phyloP scores from a whole-genome alignment of 2,329 filamentous ascomycete genomes.

The Fusarium falciforme region DNA sequence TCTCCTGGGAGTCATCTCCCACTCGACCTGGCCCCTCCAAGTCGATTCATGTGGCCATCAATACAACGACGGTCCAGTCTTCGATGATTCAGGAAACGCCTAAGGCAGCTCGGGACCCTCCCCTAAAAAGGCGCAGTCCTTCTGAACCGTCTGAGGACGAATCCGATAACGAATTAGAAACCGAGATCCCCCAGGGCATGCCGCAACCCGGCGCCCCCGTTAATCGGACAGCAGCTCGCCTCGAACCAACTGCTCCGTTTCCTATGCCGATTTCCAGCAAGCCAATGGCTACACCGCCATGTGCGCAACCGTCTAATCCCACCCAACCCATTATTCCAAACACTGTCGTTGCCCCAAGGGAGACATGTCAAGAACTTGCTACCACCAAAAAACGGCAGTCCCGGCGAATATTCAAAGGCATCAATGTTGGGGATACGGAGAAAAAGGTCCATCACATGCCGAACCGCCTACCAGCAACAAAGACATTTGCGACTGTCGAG shows the following conservation, averaged over 20 bases:
- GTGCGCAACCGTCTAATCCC: constrained; percentile 45
- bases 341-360: constrained; percentile 19
- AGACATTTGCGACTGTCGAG: constrained; percentile 32
- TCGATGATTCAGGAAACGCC: constrained; percentile 42
- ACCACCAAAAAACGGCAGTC: constrained; percentile 15
- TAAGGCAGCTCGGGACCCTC: constrained; percentile 20
- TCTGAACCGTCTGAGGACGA: constrained; percentile 31
- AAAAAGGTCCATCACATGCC: constrained; percentile 19
- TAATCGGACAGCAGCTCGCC: constrained; percentile 39
- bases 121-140: constrained; percentile 16
- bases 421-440: constrained; percentile 29
- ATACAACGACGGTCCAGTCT: constrained; percentile 25
- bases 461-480: constrained; percentile 41
- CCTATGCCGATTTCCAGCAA: constrained; percentile 20
- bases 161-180: constrained; percentile 53
- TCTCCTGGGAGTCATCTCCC: constrained; percentile 41
- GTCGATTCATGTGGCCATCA: background rate
- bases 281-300: constrained; percentile 46
- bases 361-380: background rate
- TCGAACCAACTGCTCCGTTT: constrained; percentile 26
- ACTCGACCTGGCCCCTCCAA: background rate
- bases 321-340: constrained; percentile 36
- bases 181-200: constrained; percentile 48
- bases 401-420: constrained; percentile 42
- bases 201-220: constrained; percentile 31